Base-by-base conservation (phyloP, 495 filamentous ascomycete genomes). In the Pyrenula aspistea region DNA sequence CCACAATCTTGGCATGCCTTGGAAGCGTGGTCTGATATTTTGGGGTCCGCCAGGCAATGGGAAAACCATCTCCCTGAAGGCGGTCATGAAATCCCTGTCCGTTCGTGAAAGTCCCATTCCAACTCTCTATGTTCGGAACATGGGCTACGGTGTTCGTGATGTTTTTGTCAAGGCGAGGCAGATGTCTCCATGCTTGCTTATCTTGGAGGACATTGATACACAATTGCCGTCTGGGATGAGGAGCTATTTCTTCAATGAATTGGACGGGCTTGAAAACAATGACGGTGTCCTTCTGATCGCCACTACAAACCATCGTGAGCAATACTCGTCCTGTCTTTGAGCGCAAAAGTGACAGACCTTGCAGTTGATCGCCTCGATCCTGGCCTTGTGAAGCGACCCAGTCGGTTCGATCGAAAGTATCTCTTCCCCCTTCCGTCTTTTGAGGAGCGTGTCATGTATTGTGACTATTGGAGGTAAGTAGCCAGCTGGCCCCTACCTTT, bases 31-130 rank as follows among this genome's bases (percentile, higher is more conserved):
- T 8, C 51, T 64, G 53, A 64, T 61, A 12, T 56, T 62, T 23
- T 51, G 24, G n/a, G 75, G 4, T 42, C 62, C 72, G 1, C 71
- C 77, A 1, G 74, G 78, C 19, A 85, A 85, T 59, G 84, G 84
- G 4, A 87, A 87, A 67, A 86, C 84, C n/a, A 80, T 86, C 59
- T 78, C 74, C 22, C 82, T 85, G 69, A 86, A 86, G 68, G 84
- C 84, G 8, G 68, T 82, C 51, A 86, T 86, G 80, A 72, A 80
- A 58, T 76, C 71, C 42, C 65, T 86, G 12, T 71, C 74, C 2
- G 63, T 67, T 12, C 65, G 72, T 21, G 50, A 42, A 2, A 55
- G 61, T 12, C 63, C 71, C 2, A 70, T 80, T 12, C 74, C 76
- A 2, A 67, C 67, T 0, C 71, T 84, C 2, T 83, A 83, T 58